A percentile compares a stretch with the other conserved stretches of the same genome.
Evolutionary conservation across 2,329 filamentous ascomycete genomes (phyloP).

Genomic region (Cladosporium halotolerans): DNA sequence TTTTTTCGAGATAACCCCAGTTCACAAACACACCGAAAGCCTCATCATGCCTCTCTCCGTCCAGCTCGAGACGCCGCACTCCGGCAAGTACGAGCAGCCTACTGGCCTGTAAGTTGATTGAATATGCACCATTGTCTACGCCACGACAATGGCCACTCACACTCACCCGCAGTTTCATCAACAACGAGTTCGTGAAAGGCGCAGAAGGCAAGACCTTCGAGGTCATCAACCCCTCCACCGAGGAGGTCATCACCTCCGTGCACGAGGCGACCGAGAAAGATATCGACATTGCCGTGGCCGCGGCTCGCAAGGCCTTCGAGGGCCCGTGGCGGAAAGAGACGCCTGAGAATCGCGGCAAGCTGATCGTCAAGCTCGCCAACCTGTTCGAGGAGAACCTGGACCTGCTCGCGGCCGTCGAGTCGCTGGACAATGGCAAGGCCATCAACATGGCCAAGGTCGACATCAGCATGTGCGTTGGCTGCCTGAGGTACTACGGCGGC

Average conservation of each 20-base stretch:
- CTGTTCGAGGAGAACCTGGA: conserved; percentile 73
- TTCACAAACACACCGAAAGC: too few species aligned
- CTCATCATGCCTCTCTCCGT: conserved; percentile 30
- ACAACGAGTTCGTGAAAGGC: conserved; percentile 81
- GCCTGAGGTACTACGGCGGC: conserved; percentile 79
- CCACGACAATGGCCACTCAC: too few species aligned
- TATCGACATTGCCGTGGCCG: conserved; percentile 69
- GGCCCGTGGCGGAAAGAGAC: conserved; percentile 61
- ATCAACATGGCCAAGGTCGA: conserved; percentile 71
- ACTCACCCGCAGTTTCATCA: conserved; percentile 63
- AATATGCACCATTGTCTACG: too few species aligned
- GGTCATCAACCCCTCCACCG: conserved; percentile 80
- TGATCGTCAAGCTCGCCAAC: conserved; percentile 71
- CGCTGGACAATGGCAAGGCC: conserved; percentile 83
- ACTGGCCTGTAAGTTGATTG: conserved; percentile 43
- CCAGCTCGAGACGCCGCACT: conserved; percentile 62
- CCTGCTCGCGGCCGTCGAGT: conserved; percentile 72
- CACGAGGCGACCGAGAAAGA: conserved; percentile 85
- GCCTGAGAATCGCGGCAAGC: conserved; percentile 63
- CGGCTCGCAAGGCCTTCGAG: conserved; percentile 80
- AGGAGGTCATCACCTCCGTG: conserved; percentile 78
- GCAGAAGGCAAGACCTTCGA: conserved; percentile 87
- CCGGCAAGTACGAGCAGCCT: conserved; percentile 52
- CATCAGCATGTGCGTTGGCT: conserved; percentile 59
- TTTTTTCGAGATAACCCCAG: too few species aligned